phyloP scores from a whole-genome alignment of 768 basidiomycete species.

The Suillus tomentosus region DNA sequence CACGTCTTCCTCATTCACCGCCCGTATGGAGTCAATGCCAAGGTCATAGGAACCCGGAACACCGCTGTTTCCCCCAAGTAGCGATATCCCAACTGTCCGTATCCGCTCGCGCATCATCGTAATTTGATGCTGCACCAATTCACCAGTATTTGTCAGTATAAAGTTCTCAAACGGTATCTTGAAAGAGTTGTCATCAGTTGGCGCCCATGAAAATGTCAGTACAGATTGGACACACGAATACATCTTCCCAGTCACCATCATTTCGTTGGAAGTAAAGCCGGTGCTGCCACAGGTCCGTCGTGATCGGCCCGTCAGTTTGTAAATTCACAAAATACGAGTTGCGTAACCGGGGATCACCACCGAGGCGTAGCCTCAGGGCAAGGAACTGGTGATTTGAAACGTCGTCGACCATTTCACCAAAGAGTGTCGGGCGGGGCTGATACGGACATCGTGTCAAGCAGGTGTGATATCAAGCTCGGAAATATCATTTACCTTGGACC shows the following conservation, averaged over 20 bases:
- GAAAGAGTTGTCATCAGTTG: constrained; percentile 15
- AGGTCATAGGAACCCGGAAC: constrained; percentile 79
- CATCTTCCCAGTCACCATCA: constrained; percentile 76
- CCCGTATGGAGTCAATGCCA: constrained; percentile 76
- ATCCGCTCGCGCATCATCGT: constrained; percentile 75
- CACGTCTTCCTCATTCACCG: constrained; percentile 76
- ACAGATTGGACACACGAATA: constrained; percentile 57
- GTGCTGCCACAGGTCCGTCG: constrained; percentile 94
- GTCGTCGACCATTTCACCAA: constrained; percentile 86
- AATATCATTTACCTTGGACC: constrained; percentile 63
- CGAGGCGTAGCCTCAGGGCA: constrained; percentile 74
- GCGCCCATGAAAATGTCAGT: constrained; percentile 12
- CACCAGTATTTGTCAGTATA: constrained; percentile 72
- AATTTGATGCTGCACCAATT: constrained; percentile 69
- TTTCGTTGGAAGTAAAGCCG: constrained; percentile 74
- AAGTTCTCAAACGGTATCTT: constrained; percentile 85
- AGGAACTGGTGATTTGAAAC: constrained; percentile 81
- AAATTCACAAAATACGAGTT: constrained; percentile 93
- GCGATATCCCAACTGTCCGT: constrained; percentile 81
- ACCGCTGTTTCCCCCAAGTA: constrained; percentile 83
- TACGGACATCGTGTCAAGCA: neutral
- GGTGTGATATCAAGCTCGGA: neutral
- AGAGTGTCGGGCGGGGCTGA: constrained; percentile 77
- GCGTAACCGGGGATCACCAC: constrained; percentile 74
- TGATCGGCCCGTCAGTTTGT: constrained; percentile 81